Percentiles rank a stretch among this genome's conserved stretches.
Evolutionary conservation across 2,329 filamentous ascomycete species (phyloP).

Genomic region (Alternaria panax): DNA sequence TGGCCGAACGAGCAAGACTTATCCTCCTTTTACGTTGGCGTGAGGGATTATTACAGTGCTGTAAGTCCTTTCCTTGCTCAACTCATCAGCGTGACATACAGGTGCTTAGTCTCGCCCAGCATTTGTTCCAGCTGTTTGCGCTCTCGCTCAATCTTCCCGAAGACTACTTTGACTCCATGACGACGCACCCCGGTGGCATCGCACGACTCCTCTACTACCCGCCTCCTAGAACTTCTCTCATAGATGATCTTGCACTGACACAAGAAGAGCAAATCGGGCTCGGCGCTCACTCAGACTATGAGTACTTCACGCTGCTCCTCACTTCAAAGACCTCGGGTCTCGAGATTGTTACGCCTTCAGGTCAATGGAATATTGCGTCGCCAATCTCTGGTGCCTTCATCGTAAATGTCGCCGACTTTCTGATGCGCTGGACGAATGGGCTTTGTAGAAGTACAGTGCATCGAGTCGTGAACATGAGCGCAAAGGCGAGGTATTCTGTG

Average conservation of each 20-base stretch:
- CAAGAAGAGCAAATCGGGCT: constrained; percentile 45
- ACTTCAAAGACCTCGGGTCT: constrained; percentile 40
- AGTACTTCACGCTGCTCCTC: constrained; percentile 47
- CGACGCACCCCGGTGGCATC: constrained; percentile 52
- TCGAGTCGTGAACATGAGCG: constrained; percentile 53
- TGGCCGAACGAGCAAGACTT: constrained; percentile 52
- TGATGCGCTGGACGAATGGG: constrained; percentile 62
- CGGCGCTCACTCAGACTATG: constrained; percentile 49
- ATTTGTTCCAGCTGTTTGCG: constrained; percentile 53
- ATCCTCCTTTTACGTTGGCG: constrained; percentile 49
- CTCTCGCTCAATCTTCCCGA: constrained; percentile 50
- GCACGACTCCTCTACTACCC: constrained; percentile 52
- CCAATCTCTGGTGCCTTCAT: constrained; percentile 56
- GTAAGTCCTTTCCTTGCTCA: constrained; percentile 18
- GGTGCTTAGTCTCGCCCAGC: constrained; percentile 50
- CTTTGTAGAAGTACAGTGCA: constrained; percentile 60
- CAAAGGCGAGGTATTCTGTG: constrained; percentile 53
- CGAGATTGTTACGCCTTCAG: constrained; percentile 44
- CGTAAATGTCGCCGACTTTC: constrained; percentile 62
- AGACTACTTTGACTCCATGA: constrained; percentile 51
- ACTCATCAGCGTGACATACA: not conserved
- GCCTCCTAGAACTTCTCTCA: constrained; percentile 33
- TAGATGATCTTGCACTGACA: not conserved
- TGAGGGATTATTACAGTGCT: constrained; percentile 51
- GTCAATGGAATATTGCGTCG: constrained; percentile 41